Percentiles rank a stretch among this genome's conserved stretches.
These are phyloP conservation scores for Colletotrichum acutatum DNA, from an alignment of 2,329 filamentous ascomycete species.

Conservation along the genomic window DNA sequence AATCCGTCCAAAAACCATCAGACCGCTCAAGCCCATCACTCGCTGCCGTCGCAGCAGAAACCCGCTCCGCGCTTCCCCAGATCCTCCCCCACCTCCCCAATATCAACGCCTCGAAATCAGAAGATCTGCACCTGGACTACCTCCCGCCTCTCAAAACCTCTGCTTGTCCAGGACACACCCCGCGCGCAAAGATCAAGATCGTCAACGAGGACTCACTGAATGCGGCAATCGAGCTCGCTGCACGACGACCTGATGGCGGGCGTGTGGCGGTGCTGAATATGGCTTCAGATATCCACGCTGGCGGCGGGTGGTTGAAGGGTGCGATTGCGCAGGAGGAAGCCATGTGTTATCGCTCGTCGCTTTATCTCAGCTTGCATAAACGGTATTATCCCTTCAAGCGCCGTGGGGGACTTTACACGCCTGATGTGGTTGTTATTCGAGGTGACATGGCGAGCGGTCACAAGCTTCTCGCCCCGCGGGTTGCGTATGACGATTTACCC, in stretches of 20 bases:
- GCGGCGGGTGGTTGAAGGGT: slow-evolving; percentile 73
- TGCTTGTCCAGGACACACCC: slow-evolving; percentile 54
- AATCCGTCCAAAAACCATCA: neutral
- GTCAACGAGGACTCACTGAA: slow-evolving; percentile 69
- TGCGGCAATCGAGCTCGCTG: slow-evolving; percentile 57
- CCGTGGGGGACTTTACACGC: slow-evolving; percentile 67
- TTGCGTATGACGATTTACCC: slow-evolving; percentile 51
- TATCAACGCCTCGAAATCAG: slow-evolving; percentile 49
- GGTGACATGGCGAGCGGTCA: slow-evolving; percentile 58
- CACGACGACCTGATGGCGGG: slow-evolving; percentile 40
- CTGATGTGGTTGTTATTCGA: slow-evolving; percentile 69
- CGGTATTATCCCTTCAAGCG: slow-evolving; percentile 63
- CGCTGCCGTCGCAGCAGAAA: slow-evolving; percentile 55
- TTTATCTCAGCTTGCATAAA: slow-evolving; percentile 58
- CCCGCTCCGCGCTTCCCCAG: slow-evolving; percentile 55
- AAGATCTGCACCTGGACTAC: slow-evolving; percentile 48
- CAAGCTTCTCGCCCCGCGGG: slow-evolving; percentile 52
- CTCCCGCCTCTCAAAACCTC: slow-evolving; percentile 51
- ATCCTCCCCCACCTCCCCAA: slow-evolving; percentile 57
- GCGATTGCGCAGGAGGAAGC: slow-evolving; percentile 76
- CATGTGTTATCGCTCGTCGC: slow-evolving; percentile 71
- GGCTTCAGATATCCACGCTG: slow-evolving; percentile 66
- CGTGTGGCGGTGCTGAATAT: slow-evolving; percentile 73
- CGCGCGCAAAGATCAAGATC: slow-evolving; percentile 55
- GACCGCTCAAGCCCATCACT: slow-evolving; percentile 20